A percentile compares a stretch with the other conserved stretches of the same genome.
Evolutionary conservation across 75 land plant genomes (phyloP).

Genomic region (Pinus albicaulis): DNA sequence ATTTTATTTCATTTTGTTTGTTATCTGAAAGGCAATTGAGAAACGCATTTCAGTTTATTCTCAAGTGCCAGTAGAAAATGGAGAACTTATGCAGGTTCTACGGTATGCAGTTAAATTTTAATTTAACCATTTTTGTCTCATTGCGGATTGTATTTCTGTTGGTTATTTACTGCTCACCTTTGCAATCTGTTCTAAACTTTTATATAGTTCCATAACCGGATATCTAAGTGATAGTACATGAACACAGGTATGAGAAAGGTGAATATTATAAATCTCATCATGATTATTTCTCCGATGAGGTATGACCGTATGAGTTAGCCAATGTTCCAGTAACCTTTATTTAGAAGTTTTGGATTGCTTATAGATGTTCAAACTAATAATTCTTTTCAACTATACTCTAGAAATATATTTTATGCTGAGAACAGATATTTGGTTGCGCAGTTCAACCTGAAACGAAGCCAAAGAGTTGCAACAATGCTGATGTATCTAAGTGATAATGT

Average conservation of each 20-base stretch:
- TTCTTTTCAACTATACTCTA: neutral
- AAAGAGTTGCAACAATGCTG: conserved; percentile 93
- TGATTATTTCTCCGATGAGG: conserved; percentile 95
- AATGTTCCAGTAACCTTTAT: neutral
- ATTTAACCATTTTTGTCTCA: conserved; percentile 1
- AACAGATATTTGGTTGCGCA: conserved; percentile 25
- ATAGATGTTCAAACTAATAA: neutral
- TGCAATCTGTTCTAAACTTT: neutral
- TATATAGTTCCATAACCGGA: neutral
- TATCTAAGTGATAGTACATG: neutral
- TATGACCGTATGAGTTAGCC: conserved; percentile 47
- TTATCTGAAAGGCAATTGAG: conserved; percentile 76
- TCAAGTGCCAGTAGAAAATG: conserved; percentile 94
- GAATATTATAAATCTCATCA: conserved; percentile 91
- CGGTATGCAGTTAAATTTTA: conserved; percentile 44
- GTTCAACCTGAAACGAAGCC: conserved; percentile 93
- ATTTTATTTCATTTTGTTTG: neutral
- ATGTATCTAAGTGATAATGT: conserved; percentile 87
- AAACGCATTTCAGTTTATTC: conserved; percentile 86
- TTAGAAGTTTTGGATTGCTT: neutral
- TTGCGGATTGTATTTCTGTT: neutral
- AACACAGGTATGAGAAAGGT: conserved; percentile 77
- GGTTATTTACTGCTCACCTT: neutral
- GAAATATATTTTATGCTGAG: conserved; percentile 1
- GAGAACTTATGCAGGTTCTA: conserved; percentile 91